Evolutionary conservation across 2,329 filamentous ascomycete species (phyloP).

Genomic region (Penicillium sp.): DNA sequence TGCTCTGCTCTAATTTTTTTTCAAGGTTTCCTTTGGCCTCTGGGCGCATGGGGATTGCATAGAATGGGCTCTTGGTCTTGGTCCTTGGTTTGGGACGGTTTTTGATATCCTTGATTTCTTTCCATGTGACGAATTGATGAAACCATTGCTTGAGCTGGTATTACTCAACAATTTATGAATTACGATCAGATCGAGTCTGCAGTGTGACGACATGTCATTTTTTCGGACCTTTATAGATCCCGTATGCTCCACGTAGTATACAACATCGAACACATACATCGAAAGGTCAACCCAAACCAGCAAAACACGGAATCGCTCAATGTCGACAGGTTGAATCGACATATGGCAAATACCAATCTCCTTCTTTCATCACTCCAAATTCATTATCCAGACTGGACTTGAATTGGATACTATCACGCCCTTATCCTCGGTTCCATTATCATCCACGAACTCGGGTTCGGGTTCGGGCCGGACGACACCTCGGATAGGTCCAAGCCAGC

Average conservation of each 20-base stretch:
- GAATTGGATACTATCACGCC: no score
- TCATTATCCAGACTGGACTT: no score
- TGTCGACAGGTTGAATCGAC: neutral
- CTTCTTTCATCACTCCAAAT: no score
- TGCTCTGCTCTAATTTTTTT: neutral
- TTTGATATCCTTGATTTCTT: slow-evolving; percentile 2
- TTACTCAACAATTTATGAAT: neutral
- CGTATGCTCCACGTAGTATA: neutral
- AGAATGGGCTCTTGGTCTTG: neutral
- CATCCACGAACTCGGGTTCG: no score
- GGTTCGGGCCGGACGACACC: neutral
- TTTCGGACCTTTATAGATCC: neutral
- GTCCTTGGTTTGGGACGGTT: neutral
- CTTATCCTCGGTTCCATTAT: no score
- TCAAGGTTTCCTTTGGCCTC: neutral
- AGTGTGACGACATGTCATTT: no score
- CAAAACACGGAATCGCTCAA: neutral
- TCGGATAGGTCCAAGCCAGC: neutral
- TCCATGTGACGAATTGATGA: neutral
- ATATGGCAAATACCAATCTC: neutral
- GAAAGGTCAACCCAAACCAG: no score
- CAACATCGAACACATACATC: no score
- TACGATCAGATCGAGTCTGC: neutral
- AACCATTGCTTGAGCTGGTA: neutral
- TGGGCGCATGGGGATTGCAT: neutral